Percentiles rank a stretch among this genome's conserved stretches.
phyloP scores from a whole-genome alignment of 768 basidiomycete species.

The Boletus barrowsii region DNA sequence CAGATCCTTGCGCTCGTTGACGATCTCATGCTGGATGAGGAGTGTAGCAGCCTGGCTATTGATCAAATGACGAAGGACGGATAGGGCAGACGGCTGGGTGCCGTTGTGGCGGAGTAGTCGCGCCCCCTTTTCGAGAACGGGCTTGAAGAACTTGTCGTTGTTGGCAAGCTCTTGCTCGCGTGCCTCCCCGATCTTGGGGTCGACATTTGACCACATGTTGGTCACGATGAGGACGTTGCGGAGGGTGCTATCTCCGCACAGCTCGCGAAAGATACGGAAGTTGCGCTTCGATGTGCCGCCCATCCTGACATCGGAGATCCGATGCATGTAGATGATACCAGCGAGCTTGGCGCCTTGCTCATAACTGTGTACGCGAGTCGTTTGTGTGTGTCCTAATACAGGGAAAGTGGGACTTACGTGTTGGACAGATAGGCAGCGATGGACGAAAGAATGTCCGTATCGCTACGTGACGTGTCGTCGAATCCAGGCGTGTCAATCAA shows the following conservation, averaged over 20 bases:
- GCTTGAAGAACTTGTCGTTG: slow-evolving; percentile 49
- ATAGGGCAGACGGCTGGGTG: slow-evolving; percentile 39
- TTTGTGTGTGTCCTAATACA: not conserved
- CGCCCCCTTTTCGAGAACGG: slow-evolving; percentile 49
- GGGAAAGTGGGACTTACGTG: slow-evolving; percentile 19
- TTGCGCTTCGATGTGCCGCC: slow-evolving; percentile 50
- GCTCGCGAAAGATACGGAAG: slow-evolving; percentile 48
- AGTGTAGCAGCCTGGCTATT: slow-evolving; percentile 41
- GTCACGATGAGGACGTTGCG: slow-evolving; percentile 52
- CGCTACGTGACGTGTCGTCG: slow-evolving; percentile 50
- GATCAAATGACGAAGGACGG: slow-evolving; percentile 42
- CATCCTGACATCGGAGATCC: slow-evolving; percentile 50
- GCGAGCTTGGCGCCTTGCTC: slow-evolving; percentile 40
- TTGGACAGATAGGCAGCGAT: slow-evolving; percentile 42
- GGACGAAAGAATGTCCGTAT: slow-evolving; percentile 48
- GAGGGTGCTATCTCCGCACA: slow-evolving; percentile 51
- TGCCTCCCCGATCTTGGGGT: slow-evolving; percentile 35
- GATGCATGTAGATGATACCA: slow-evolving; percentile 55
- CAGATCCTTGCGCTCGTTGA: slow-evolving; percentile 46
- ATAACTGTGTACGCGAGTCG: slow-evolving; percentile 18
- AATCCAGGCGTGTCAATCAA: slow-evolving; percentile 64
- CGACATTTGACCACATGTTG: slow-evolving; percentile 51
- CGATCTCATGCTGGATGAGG: slow-evolving; percentile 54
- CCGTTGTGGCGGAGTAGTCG: slow-evolving; percentile 41
- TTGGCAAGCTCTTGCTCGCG: slow-evolving; percentile 45